Conservation (phyloP, 2,329 filamentous ascomycete species). For the Colletotrichum godetiae region DNA sequence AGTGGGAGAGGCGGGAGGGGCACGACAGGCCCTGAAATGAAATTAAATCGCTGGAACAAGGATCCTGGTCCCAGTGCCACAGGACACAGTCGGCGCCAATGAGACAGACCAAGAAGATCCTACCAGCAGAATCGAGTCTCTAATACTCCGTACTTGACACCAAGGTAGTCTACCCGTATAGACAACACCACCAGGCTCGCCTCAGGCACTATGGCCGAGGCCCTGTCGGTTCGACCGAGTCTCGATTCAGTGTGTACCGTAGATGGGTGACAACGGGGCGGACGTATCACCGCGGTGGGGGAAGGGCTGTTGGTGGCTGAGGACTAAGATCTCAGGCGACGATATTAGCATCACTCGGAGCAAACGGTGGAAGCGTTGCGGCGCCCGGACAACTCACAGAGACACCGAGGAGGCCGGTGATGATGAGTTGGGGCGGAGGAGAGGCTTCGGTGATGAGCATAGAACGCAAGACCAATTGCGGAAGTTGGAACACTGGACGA, state of each 20-base stretch:
- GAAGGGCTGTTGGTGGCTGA: neutral
- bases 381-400: slow-evolving; percentile 18
- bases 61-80: slow-evolving; percentile 28
- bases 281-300: neutral
- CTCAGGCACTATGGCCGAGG: slow-evolving; percentile 3
- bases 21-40: slow-evolving; percentile 34
- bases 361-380: slow-evolving; percentile 13
- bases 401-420: neutral
- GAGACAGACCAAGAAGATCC: neutral
- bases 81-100: slow-evolving; percentile 7
- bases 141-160: too few species aligned
- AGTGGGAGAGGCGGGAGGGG: slow-evolving; percentile 24
- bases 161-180: too few species aligned
- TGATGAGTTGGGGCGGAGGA: neutral
- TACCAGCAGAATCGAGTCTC: neutral
- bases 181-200: neutral
- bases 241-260: neutral
- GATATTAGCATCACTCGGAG: slow-evolving; percentile 8
- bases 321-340: slow-evolving; percentile 28
- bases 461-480: neutral
- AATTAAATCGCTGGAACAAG: slow-evolving; percentile 34
- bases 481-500: neutral
- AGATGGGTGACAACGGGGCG: slow-evolving; percentile 5
- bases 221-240: slow-evolving; percentile 13
- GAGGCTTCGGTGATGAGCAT: neutral